These are phyloP conservation scores for Taiozyma sp. DNA, from an alignment of 1,139 yeast species.

Conservation along the genomic window DNA sequence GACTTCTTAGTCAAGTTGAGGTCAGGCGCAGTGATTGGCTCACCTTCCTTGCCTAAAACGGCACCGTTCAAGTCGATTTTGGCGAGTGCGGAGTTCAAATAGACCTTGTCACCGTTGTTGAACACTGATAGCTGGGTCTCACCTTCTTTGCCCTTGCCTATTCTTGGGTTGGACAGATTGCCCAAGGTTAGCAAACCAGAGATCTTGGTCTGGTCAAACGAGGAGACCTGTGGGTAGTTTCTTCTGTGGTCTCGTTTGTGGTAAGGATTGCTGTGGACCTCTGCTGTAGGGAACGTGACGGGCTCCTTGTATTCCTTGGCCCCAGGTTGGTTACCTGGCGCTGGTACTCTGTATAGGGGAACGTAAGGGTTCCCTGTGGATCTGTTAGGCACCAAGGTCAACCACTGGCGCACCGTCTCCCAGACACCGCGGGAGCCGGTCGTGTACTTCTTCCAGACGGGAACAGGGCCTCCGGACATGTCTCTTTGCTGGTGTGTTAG, in stretches of 20 bases:
- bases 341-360: conserved; percentile 58
- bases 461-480: conserved; percentile 16
- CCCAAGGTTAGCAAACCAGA: conserved; percentile 77
- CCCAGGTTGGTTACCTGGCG: conserved; percentile 69
- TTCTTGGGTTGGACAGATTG: conserved; percentile 56
- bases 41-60: conserved; percentile 11
- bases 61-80: conserved; percentile 54
- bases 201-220: conserved; percentile 65
- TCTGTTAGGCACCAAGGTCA: conserved; percentile 71
- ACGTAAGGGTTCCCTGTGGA: conserved; percentile 84
- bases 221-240: conserved; percentile 65
- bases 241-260: conserved; percentile 75
- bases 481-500: background rate
- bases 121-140: conserved; percentile 57
- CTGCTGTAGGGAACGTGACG: conserved; percentile 72
- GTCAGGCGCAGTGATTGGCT: conserved; percentile 69
- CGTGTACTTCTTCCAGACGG: conserved; percentile 54
- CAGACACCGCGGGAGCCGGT: conserved; percentile 79
- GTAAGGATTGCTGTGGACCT: conserved; percentile 68
- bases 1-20: conserved; percentile 51
- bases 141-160: conserved; percentile 75
- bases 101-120: conserved; percentile 33
- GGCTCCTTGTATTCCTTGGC: conserved; percentile 63
- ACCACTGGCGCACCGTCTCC: conserved; percentile 66
- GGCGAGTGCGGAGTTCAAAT: conserved; percentile 51